phyloP scores from a whole-genome alignment of 108 stramenopile species.

The Mediolabrus comicus region DNA sequence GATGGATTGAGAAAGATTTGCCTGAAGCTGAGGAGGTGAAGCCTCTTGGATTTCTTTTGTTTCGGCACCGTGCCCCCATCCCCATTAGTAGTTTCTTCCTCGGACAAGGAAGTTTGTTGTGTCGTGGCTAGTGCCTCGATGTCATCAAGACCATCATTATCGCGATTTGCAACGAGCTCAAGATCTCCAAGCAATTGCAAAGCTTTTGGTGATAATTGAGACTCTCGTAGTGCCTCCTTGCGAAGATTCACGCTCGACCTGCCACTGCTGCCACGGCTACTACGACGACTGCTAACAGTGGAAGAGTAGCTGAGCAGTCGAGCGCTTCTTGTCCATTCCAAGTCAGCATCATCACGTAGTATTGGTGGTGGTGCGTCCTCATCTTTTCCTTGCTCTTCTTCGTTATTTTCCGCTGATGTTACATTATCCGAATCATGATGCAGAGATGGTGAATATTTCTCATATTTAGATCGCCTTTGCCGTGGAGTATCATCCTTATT shows the following conservation, averaged over 20 bases:
- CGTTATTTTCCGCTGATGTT: not conserved
- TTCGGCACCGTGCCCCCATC: too few species aligned
- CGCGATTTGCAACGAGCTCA: too few species aligned
- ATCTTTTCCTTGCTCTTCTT: too few species aligned
- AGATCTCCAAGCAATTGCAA: not conserved
- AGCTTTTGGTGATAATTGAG: not conserved
- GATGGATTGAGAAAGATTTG: constrained; percentile 35
- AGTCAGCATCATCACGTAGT: not conserved
- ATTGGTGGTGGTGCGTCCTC: not conserved
- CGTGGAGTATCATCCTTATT: too few species aligned
- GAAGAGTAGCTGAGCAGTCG: not conserved
- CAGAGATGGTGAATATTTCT: too few species aligned
- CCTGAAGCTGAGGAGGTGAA: not conserved
- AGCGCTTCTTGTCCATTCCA: too few species aligned
- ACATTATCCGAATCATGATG: not conserved
- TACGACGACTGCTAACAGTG: not conserved
- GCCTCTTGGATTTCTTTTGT: too few species aligned
- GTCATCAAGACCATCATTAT: not conserved
- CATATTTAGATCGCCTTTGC: too few species aligned
- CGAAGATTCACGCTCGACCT: not conserved
- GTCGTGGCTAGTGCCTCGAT: not conserved
- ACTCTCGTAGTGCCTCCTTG: not conserved
- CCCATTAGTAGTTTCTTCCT: too few species aligned
- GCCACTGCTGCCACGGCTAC: not conserved
- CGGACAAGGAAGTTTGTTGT: too few species aligned